Percentiles rank a stretch among this genome's conserved stretches.
These are phyloP conservation scores for Vickermania ingenoplastis DNA, from an alignment of 208 protist species.

Conservation along the genomic window DNA sequence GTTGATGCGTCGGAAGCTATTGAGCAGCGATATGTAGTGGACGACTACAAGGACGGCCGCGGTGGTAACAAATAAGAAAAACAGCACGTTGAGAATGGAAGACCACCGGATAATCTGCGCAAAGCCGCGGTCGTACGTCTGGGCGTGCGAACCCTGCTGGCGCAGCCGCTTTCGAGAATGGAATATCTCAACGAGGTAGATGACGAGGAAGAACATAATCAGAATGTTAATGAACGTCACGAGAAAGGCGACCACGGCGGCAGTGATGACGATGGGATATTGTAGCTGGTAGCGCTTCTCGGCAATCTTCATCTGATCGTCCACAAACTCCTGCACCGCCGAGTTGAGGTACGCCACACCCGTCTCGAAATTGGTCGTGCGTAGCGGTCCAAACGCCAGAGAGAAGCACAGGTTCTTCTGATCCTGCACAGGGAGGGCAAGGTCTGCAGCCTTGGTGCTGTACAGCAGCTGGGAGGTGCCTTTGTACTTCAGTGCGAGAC, in stretches of 20 bases:
- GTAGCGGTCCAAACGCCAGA: conserved; percentile 6
- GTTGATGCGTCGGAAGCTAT: not conserved
- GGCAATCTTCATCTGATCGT: not conserved
- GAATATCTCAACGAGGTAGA: conserved; percentile 1
- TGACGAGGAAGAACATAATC: conserved; percentile 1
- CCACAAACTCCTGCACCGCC: not conserved
- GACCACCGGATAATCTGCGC: conserved; percentile 1
- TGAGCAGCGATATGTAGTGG: not conserved
- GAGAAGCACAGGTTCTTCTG: conserved; percentile 2
- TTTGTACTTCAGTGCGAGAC: conserved; percentile 1
- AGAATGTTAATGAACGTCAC: not conserved
- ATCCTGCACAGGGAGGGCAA: not conserved
- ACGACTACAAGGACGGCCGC: not conserved
- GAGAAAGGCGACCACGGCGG: not conserved
- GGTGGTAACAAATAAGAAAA: conserved; percentile 3
- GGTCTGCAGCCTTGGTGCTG: conserved; percentile 6
- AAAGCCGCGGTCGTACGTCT: not conserved
- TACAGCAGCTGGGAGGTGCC: conserved; percentile 10
- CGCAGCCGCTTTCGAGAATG: not conserved
- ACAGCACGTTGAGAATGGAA: conserved; percentile 1
- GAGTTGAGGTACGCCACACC: not conserved
- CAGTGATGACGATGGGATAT: not conserved
- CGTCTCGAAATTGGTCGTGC: not conserved
- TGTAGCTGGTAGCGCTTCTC: not conserved
- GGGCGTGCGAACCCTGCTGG: not conserved